Evolutionary conservation across 2,329 filamentous ascomycete genomes (phyloP).

Genomic region (Fusarium xyrophilum): DNA sequence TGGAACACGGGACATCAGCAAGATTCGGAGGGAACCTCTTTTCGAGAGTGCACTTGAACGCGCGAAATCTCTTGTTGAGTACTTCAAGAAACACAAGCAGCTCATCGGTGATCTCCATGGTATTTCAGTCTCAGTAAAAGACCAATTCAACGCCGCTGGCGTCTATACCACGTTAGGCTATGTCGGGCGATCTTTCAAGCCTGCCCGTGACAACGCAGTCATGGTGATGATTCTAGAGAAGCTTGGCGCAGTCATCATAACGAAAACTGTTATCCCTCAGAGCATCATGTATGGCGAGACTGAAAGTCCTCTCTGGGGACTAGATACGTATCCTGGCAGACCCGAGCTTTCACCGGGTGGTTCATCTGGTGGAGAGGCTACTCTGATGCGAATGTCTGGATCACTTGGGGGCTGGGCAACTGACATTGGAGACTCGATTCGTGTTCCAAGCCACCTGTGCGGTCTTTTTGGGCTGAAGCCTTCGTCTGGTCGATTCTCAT

Average conservation of each 20-base stretch:
- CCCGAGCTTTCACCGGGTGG: background rate
- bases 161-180: background rate
- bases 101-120: background rate
- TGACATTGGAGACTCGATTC: background rate
- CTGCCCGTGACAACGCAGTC: background rate
- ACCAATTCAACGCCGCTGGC: background rate
- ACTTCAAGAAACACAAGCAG: background rate
- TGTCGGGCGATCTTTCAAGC: background rate
- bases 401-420: background rate
- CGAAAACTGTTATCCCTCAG: background rate
- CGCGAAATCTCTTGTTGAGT: background rate
- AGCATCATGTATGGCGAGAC: constrained; percentile 4
- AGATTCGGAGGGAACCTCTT: constrained; percentile 57
- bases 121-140: background rate
- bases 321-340: background rate
- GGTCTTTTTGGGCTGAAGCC: background rate
- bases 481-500: background rate
- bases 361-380: background rate
- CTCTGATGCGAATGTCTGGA: background rate
- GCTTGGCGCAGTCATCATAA: background rate
- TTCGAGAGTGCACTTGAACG: background rate
- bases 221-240: background rate
- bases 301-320: background rate
- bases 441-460: background rate
- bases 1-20: constrained; percentile 68